Conservation (phyloP, 148 eudicot genomes). For the Rhododendron kiyosumense region DNA sequence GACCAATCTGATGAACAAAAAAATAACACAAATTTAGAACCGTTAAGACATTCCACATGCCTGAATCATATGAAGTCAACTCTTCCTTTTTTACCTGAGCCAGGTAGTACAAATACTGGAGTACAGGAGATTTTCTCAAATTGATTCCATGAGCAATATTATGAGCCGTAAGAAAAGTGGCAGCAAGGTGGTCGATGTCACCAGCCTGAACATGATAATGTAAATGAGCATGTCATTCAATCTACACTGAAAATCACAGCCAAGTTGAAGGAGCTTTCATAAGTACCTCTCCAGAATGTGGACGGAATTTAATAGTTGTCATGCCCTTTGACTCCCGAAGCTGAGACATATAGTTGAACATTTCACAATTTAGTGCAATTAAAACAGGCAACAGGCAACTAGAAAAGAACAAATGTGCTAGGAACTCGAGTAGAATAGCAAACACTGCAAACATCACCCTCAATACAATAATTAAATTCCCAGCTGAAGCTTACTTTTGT, state of each 20-base stretch:
- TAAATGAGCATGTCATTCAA: slow-evolving; percentile 1
- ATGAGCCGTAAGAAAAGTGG: slow-evolving; percentile 78
- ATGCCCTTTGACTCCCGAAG: slow-evolving; percentile 98
- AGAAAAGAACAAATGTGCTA: background rate
- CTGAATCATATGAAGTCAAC: background rate
- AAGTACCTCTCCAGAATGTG: slow-evolving; percentile 95
- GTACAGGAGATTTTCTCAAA: slow-evolving; percentile 95
- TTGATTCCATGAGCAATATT: slow-evolving; percentile 99
- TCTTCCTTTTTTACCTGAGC: slow-evolving; percentile 59
- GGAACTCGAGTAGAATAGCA: background rate
- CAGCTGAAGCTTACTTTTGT: background rate
- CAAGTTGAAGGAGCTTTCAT: background rate
- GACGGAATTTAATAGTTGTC: slow-evolving; percentile 92
- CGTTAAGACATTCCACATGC: slow-evolving; percentile 2
- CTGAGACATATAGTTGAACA: slow-evolving; percentile 43
- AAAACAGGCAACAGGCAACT: background rate
- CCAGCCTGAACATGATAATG: slow-evolving; percentile 67
- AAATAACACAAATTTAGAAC: slow-evolving; percentile 1
- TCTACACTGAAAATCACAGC: background rate
- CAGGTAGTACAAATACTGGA: slow-evolving; percentile 90
- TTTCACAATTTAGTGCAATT: slow-evolving; percentile 3
- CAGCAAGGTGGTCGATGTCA: slow-evolving; percentile 96
- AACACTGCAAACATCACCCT: background rate
- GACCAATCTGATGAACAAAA: slow-evolving; percentile 69
- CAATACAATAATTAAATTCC: background rate